These are phyloP conservation scores for Ceratocystis ficicola DNA, from an alignment of 2,329 filamentous ascomycete genomes.

Conservation along the genomic window DNA sequence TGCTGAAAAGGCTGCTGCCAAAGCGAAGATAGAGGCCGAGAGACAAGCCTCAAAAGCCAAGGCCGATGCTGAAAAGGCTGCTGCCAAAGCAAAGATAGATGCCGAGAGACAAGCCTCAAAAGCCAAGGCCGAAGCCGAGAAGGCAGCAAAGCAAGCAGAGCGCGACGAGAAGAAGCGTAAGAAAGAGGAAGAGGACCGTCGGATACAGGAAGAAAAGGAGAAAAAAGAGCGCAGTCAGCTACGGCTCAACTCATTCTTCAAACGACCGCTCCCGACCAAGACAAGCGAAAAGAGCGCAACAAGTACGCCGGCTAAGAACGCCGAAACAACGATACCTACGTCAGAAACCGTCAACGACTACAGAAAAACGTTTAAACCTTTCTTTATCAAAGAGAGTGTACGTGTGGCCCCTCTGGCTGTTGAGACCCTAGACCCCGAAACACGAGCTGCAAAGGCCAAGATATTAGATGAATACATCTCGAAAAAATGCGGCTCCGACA, in stretches of 20 bases:
- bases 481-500: conserved; percentile 33
- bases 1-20: conserved; percentile 31
- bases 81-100: conserved; percentile 26
- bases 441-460: conserved; percentile 38
- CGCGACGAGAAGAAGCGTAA: conserved; percentile 38
- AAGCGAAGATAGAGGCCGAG: conserved; percentile 28
- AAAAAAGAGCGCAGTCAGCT: conserved; percentile 40
- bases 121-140: conserved; percentile 34
- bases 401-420: conserved; percentile 49
- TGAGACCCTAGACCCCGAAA: conserved; percentile 47
- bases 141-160: conserved; percentile 33
- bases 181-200: conserved; percentile 38
- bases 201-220: conserved; percentile 34
- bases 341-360: conserved; percentile 40
- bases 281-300: conserved; percentile 27
- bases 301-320: conserved; percentile 26
- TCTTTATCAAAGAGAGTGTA: conserved; percentile 64
- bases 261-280: conserved; percentile 31
- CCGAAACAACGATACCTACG: conserved; percentile 22
- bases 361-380: conserved; percentile 63
- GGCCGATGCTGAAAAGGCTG: conserved; percentile 34
- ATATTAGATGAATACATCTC: conserved; percentile 42
- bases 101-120: conserved; percentile 33
- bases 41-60: conserved; percentile 34
- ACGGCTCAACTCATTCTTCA: conserved; percentile 39